Conservation (phyloP, 208 protist species). For the Kentomonas sorsogonicus region DNA sequence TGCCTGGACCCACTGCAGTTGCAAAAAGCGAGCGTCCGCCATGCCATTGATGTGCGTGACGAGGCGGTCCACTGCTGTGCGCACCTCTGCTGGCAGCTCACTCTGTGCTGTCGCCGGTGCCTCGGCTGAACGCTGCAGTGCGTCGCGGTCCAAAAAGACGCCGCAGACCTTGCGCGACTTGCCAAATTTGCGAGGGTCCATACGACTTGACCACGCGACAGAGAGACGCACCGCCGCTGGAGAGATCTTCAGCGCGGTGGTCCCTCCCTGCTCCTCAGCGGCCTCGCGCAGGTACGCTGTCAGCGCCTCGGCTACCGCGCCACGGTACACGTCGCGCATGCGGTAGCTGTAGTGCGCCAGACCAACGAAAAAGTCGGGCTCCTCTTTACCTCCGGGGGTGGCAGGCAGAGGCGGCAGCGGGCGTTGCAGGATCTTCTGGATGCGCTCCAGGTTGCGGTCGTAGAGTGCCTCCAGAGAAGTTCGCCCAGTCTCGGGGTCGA, state of each 20-base stretch:
- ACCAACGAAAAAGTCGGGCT: constrained; percentile 79
- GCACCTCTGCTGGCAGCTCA: background rate
- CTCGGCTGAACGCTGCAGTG: constrained; percentile 1
- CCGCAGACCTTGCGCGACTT: constrained; percentile 76
- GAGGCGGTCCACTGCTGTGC: constrained; percentile 20
- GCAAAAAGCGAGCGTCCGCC: constrained; percentile 37
- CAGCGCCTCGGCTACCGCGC: constrained; percentile 52
- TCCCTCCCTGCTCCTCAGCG: too few relatives aligned
- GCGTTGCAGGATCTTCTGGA: constrained; percentile 52
- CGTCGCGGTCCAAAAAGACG: constrained; percentile 31
- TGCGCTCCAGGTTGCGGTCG: constrained; percentile 43
- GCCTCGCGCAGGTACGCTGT: constrained; percentile 45
- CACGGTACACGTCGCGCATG: constrained; percentile 78
- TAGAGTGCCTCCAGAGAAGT: constrained; percentile 61
- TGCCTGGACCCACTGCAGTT: constrained; percentile 62
- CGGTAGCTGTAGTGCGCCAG: constrained; percentile 80
- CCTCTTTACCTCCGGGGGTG: constrained; percentile 63
- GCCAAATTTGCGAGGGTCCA: constrained; percentile 62
- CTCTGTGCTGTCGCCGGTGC: background rate
- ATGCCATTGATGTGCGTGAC: constrained; percentile 46
- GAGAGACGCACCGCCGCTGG: constrained; percentile 65
- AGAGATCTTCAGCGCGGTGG: too few relatives aligned
- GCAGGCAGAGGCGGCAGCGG: constrained; percentile 65
- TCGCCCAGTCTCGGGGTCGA: constrained; percentile 47
- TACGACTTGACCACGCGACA: constrained; percentile 78